Conservation (phyloP, 768 basidiomycete genomes). For the Agaricus sinodeliciosus region DNA sequence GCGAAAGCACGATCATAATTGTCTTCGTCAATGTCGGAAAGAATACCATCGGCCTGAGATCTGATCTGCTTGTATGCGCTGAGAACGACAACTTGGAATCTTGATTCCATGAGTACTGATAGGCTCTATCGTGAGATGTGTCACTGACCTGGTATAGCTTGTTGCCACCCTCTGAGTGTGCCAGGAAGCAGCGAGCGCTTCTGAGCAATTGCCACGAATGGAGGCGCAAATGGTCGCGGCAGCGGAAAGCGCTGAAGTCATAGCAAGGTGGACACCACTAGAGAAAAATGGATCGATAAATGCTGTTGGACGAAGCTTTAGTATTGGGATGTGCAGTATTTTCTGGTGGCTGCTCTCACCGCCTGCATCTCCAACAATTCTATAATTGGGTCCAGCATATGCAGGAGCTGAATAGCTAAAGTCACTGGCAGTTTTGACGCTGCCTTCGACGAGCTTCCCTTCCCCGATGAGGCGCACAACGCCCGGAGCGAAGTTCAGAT, state of each 20-base stretch:
- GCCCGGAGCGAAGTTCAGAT: conserved; percentile 42
- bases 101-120: conserved; percentile 18
- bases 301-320: conserved; percentile 24
- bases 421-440: conserved; percentile 49
- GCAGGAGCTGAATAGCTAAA: conserved; percentile 58
- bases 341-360: conserved; percentile 28
- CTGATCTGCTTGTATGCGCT: conserved; percentile 71
- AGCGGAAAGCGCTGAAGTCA: conserved; percentile 56
- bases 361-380: conserved; percentile 65
- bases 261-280: conserved; percentile 55
- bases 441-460: conserved; percentile 31
- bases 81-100: conserved; percentile 65
- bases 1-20: conserved; percentile 66
- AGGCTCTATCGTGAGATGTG: neutral
- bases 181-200: conserved; percentile 41
- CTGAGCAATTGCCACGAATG: conserved; percentile 42
- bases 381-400: conserved; percentile 48
- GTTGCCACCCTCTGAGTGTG: conserved; percentile 50
- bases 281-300: conserved; percentile 67
- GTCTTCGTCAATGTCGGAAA: conserved; percentile 60
- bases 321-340: neutral
- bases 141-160: conserved; percentile 47
- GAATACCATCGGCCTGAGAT: conserved; percentile 46
- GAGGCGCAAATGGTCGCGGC: conserved; percentile 52
- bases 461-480: conserved; percentile 34